A percentile compares a stretch with the other conserved stretches of the same genome.
These are phyloP conservation scores for Lasiodiplodia theobromae DNA, from an alignment of 2,329 filamentous ascomycete species.

Conservation along the genomic window DNA sequence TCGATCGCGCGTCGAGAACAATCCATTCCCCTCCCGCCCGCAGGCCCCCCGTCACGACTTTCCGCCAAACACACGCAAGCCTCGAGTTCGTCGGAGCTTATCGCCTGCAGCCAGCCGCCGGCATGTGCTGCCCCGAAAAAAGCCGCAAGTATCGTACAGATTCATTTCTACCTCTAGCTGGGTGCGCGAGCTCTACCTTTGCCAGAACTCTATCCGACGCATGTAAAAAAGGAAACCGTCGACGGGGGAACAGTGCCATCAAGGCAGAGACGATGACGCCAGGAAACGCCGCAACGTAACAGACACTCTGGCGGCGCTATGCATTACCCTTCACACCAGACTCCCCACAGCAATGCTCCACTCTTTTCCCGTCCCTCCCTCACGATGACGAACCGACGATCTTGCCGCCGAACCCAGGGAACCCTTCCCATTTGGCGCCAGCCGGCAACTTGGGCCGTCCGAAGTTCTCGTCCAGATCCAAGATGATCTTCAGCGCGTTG, in stretches of 20 bases:
- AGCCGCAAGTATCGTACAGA: constrained; percentile 17
- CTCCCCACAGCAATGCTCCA: constrained; percentile 13
- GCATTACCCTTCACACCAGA: constrained; percentile 29
- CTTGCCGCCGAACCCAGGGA: constrained; percentile 47
- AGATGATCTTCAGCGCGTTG: constrained; percentile 93
- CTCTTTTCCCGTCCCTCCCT: constrained; percentile 31
- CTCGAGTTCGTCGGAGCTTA: constrained; percentile 6
- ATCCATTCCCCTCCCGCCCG: constrained; percentile 20
- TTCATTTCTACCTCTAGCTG: constrained; percentile 23
- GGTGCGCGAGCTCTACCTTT: constrained; percentile 23
- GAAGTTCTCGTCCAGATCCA: constrained; percentile 94
- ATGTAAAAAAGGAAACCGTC: constrained; percentile 1
- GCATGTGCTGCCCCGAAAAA: constrained; percentile 8
- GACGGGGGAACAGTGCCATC: constrained; percentile 26
- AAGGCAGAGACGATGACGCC: constrained; percentile 16
- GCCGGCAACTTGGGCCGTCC: constrained; percentile 71
- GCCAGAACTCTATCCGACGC: constrained; percentile 11
- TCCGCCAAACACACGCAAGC: constrained; percentile 12
- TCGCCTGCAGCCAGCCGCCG: constrained; percentile 22
- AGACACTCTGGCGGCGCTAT: constrained; percentile 19
- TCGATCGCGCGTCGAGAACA: constrained; percentile 24
- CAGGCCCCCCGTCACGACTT: constrained; percentile 26
- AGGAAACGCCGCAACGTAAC: constrained; percentile 22
- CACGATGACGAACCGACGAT: constrained; percentile 34
- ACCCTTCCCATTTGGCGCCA: constrained; percentile 43